phyloP scores from a whole-genome alignment of 169 alveolate genomes.

The Ichthyophthirius multifiliis region DNA sequence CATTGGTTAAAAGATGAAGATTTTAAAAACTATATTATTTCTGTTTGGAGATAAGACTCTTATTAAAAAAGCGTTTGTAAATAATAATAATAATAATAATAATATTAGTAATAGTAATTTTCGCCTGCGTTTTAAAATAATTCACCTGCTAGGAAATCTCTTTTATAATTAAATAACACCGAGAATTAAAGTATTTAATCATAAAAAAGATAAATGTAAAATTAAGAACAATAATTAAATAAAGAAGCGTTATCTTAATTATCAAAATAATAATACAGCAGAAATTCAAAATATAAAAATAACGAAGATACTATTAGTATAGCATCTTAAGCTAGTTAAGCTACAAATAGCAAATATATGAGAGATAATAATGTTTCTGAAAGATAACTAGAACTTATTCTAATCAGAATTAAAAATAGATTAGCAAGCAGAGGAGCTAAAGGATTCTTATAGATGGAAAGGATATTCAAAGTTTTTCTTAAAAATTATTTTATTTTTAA shows the following conservation, averaged over 20 bases:
- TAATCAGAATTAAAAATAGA: slow-evolving; percentile 37
- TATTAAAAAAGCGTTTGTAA: too few relatives aligned
- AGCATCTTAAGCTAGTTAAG: neutral
- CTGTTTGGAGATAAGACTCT: neutral
- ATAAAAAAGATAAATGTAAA: neutral
- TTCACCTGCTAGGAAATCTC: neutral
- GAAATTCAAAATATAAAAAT: neutral
- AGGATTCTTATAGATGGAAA: slow-evolving; percentile 61
- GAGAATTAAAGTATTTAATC: too few relatives aligned
- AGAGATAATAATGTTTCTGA: slow-evolving; percentile 3
- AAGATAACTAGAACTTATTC: slow-evolving; percentile 29
- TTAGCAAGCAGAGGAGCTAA: slow-evolving; percentile 63
- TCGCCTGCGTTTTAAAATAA: neutral
- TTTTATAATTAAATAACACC: too few relatives aligned
- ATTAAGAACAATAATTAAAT: neutral
- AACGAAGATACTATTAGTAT: neutral
- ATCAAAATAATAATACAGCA: neutral
- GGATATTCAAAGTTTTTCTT: slow-evolving; percentile 36
- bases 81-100: neutral
- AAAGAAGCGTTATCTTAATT: neutral
- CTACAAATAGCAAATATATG: neutral
- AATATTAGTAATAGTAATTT: neutral
- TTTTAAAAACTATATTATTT: neutral
- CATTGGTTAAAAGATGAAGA: neutral
- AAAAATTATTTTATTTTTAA: neutral